Evolutionary conservation across 2,329 filamentous ascomycete genomes (phyloP).

Genomic region (Colletotrichum filicis): DNA sequence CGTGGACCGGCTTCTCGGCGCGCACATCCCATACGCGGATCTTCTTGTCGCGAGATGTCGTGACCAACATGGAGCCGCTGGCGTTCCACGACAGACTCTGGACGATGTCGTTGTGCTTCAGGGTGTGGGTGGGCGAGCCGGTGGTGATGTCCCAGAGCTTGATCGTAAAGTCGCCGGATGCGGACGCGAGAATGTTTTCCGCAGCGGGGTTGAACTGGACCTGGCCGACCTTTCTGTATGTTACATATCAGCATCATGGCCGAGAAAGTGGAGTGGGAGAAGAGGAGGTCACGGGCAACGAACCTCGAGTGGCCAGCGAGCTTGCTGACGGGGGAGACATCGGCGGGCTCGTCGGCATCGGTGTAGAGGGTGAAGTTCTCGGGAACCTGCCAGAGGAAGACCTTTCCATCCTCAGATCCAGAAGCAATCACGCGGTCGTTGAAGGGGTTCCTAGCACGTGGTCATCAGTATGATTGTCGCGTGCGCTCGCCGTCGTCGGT

Average conservation of each 20-base stretch:
- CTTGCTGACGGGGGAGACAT: slow-evolving; percentile 84
- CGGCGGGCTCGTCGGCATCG: slow-evolving; percentile 84
- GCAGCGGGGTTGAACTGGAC: slow-evolving; percentile 97
- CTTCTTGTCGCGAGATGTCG: slow-evolving; percentile 98
- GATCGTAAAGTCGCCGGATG: slow-evolving; percentile 93
- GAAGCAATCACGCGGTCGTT: slow-evolving; percentile 94
- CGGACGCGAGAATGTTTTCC: slow-evolving; percentile 93
- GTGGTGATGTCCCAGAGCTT: slow-evolving; percentile 95
- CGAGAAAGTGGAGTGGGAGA: not conserved
- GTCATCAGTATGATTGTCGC: slow-evolving; percentile 41
- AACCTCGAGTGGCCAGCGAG: slow-evolving; percentile 89
- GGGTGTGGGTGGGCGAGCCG: slow-evolving; percentile 76
- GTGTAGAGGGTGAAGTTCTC: slow-evolving; percentile 85
- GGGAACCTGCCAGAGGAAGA: slow-evolving; percentile 96
- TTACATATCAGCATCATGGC: slow-evolving; percentile 6
- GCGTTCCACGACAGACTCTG: slow-evolving; percentile 97
- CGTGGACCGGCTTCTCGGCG: slow-evolving; percentile 88
- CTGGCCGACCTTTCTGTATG: slow-evolving; percentile 89
- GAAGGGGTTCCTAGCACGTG: slow-evolving; percentile 82
- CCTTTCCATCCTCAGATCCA: slow-evolving; percentile 95
- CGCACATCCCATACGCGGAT: slow-evolving; percentile 97
- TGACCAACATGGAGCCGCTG: slow-evolving; percentile 85
- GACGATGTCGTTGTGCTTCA: slow-evolving; percentile 91
- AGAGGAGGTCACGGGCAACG: slow-evolving; percentile 11
- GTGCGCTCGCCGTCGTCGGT: slow-evolving; percentile 16